These are phyloP conservation scores for Pichia sp. DNA, from an alignment of 1,139 yeast genomes.

Conservation along the genomic window DNA sequence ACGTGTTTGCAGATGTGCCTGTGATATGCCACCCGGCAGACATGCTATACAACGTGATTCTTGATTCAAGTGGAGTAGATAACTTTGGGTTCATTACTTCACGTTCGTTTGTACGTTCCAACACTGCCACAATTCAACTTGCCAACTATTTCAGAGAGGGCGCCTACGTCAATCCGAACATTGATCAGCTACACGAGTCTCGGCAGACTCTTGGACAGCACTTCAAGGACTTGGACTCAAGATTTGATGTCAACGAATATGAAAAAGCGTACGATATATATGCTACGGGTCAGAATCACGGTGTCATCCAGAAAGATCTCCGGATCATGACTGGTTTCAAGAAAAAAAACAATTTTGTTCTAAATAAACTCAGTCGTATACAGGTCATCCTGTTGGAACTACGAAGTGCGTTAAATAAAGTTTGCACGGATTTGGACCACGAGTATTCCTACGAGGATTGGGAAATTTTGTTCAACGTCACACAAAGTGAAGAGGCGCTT, in stretches of 20 bases:
- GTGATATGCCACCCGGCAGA: constrained; percentile 23
- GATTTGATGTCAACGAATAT: constrained; percentile 19
- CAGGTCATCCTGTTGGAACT: constrained; percentile 26
- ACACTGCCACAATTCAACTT: constrained; percentile 21
- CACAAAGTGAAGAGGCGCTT: constrained; percentile 27
- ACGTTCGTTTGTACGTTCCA: constrained; percentile 16
- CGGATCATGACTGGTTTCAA: constrained; percentile 28
- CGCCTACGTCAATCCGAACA: constrained; percentile 9
- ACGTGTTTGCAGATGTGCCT: constrained; percentile 14
- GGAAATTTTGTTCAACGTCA: constrained; percentile 35
- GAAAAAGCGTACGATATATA: constrained; percentile 10
- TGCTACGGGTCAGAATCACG: not conserved
- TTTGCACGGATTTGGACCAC: constrained; percentile 34
- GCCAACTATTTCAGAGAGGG: constrained; percentile 28
- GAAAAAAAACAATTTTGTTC: constrained; percentile 26
- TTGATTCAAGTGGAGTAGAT: constrained; percentile 18
- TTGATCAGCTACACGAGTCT: constrained; percentile 1
- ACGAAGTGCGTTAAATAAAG: constrained; percentile 20
- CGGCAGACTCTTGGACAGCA: constrained; percentile 10
- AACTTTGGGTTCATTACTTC: constrained; percentile 22
- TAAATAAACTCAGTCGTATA: constrained; percentile 21
- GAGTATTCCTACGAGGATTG: constrained; percentile 44
- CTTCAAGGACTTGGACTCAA: constrained; percentile 17
- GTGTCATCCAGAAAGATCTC: constrained; percentile 24
- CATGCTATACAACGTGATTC: constrained; percentile 20